Percentiles rank a stretch among this genome's conserved stretches.
These are phyloP conservation scores for Aleurites moluccanus DNA, from an alignment of 441 rosid species.

Conservation along the genomic window DNA sequence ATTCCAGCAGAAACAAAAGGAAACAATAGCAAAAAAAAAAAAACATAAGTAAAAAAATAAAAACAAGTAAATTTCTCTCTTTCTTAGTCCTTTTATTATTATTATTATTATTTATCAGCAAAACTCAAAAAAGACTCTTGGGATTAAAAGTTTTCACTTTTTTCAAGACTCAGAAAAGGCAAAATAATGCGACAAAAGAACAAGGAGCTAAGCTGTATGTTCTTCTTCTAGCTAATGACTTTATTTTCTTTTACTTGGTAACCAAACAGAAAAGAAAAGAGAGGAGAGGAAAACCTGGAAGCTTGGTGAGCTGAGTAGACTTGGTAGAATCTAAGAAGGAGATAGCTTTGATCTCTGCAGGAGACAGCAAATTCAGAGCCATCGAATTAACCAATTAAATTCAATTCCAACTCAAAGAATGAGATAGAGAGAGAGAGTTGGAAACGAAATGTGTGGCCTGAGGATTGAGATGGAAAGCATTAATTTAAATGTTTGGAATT, in stretches of 20 bases:
- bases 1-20: neutral
- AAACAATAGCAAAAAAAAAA: neutral
- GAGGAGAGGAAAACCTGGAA: slow-evolving; percentile 42
- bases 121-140: neutral
- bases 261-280: slow-evolving; percentile 8
- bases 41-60: neutral
- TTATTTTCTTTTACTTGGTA: neutral
- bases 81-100: too few relatives aligned
- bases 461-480: too few relatives aligned
- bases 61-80: neutral
- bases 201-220: neutral
- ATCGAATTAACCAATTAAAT: slow-evolving; percentile 18
- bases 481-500: too few relatives aligned
- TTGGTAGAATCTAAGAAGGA: slow-evolving; percentile 60
- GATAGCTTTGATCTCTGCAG: slow-evolving; percentile 53
- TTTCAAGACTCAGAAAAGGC: neutral
- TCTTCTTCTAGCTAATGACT: neutral
- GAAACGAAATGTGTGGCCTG: neutral
- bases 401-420: neutral
- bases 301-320: slow-evolving; percentile 42
- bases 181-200: too few relatives aligned
- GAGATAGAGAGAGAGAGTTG: neutral
- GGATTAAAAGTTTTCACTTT: neutral
- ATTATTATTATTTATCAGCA: neutral
- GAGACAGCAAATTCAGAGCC: slow-evolving; percentile 64